Conservation (phyloP, 1,284 basidiomycete species). For the Heimioporus punctisporus region DNA sequence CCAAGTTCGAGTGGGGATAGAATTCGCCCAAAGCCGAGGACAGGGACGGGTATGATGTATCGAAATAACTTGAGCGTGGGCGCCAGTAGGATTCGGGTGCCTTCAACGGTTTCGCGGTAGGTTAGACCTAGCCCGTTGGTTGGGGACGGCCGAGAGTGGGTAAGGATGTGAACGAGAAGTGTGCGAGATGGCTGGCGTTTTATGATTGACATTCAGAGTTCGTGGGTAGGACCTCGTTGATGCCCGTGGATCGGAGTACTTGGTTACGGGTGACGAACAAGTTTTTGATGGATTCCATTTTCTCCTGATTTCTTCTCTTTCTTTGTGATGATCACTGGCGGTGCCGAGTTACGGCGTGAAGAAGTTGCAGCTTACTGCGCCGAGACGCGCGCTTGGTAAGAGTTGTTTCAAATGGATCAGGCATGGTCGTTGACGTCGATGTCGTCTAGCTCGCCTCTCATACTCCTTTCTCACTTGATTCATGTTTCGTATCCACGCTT, state of each 20-base stretch:
- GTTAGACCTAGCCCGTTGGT: not conserved
- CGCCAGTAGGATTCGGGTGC: conserved; percentile 22
- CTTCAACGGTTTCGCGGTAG: conserved; percentile 23
- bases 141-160: not conserved
- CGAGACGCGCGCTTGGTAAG: conserved; percentile 14
- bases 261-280: conserved; percentile 4
- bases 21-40: conserved; percentile 55
- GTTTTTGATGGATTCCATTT: conserved; percentile 8
- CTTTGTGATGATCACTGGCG: conserved; percentile 4
- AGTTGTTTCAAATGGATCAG: conserved; percentile 1
- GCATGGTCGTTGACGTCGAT: conserved; percentile 9
- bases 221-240: not conserved
- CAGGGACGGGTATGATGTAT: conserved; percentile 73
- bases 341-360: not conserved
- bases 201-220: not conserved
- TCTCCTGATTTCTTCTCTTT: conserved; percentile 2
- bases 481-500: conserved; percentile 1
- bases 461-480: not conserved
- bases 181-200: not conserved
- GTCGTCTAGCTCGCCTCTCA: conserved; percentile 7
- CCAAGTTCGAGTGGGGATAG: conserved; percentile 28
- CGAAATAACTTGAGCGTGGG: conserved; percentile 35
- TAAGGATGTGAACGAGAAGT: conserved; percentile 1
- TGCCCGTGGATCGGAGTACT: conserved; percentile 7
- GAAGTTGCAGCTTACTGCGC: not conserved